Conservation (phyloP, 208 protist species). For the Acanthamoeba triangularis region DNA sequence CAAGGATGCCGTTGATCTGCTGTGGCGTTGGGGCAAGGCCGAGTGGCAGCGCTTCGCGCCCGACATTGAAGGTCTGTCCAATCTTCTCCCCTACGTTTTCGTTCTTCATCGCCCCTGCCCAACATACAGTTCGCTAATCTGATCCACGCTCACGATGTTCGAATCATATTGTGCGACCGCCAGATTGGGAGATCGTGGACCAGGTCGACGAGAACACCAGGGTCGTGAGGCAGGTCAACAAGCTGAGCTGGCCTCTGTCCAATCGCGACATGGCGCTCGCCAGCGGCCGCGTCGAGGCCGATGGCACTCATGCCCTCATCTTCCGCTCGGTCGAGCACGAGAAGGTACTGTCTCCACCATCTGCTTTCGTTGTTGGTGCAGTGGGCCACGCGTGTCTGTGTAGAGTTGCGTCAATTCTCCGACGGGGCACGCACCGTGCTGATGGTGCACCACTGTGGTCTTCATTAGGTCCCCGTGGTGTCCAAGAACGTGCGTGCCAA, state of each 20-base stretch:
- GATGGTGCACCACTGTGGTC: not conserved
- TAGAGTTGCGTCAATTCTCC: not conserved
- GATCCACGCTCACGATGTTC: not conserved
- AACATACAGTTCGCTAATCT: not conserved
- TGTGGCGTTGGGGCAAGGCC: not conserved
- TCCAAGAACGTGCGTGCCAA: slow-evolving; percentile 6
- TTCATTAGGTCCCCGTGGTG: not conserved
- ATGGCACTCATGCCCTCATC: not conserved
- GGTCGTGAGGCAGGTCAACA: slow-evolving; percentile 18
- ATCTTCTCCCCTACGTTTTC: not conserved
- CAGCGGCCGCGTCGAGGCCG: not conserved
- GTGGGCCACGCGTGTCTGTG: no score
- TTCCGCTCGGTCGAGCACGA: not conserved
- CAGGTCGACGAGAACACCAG: slow-evolving; percentile 4
- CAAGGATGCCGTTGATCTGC: slow-evolving; percentile 8
- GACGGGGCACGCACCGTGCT: not conserved
- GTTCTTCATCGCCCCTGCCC: not conserved
- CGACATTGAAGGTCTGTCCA: not conserved
- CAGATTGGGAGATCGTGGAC: not conserved
- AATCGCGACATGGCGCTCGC: not conserved
- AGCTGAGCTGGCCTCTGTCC: slow-evolving; percentile 13
- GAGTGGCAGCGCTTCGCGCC: not conserved
- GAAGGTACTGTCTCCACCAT: not conserved
- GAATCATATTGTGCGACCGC: not conserved
- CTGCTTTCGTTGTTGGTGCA: no score